These are phyloP conservation scores for Cenchrus purpureus DNA, from an alignment of 176 grass and related monocot species.

Conservation along the genomic window DNA sequence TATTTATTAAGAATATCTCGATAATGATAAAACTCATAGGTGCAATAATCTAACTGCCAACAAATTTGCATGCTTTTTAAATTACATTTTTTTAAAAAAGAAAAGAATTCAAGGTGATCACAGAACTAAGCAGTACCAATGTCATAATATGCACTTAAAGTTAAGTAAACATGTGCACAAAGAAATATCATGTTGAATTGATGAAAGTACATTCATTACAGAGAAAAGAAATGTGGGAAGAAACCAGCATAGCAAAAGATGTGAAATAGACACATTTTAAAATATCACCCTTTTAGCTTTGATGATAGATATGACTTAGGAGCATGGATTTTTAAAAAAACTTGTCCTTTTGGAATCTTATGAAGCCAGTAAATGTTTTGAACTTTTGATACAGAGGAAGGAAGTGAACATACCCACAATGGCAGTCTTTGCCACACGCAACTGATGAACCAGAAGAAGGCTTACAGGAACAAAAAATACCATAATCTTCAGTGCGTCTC, in stretches of 20 bases:
- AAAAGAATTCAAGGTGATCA: background rate
- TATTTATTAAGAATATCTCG: constrained; percentile 25
- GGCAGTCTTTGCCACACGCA: constrained; percentile 79
- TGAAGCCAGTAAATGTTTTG: constrained; percentile 11
- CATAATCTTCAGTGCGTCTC: constrained; percentile 84
- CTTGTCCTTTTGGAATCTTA: background rate
- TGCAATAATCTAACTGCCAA: constrained; percentile 39
- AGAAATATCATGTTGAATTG: constrained; percentile 8
- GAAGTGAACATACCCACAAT: constrained; percentile 66
- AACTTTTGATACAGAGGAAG: background rate
- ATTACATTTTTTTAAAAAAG: background rate
- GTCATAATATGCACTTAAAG: background rate
- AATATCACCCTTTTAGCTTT: background rate
- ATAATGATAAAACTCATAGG: constrained; percentile 1
- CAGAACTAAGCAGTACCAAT: background rate
- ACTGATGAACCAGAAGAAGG: constrained; percentile 62
- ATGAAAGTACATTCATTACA: background rate
- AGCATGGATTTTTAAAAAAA: background rate
- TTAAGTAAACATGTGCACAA: background rate
- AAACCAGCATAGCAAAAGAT: background rate
- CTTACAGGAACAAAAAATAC: constrained; percentile 80
- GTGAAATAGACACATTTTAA: background rate
- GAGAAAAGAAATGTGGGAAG: background rate
- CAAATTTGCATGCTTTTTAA: constrained; percentile 9
- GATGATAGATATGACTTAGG: background rate